Percentiles rank a stretch among this genome's conserved stretches.
These are phyloP conservation scores for Kodamaea laetipori DNA, from an alignment of 805 yeast genomes.

Conservation along the genomic window DNA sequence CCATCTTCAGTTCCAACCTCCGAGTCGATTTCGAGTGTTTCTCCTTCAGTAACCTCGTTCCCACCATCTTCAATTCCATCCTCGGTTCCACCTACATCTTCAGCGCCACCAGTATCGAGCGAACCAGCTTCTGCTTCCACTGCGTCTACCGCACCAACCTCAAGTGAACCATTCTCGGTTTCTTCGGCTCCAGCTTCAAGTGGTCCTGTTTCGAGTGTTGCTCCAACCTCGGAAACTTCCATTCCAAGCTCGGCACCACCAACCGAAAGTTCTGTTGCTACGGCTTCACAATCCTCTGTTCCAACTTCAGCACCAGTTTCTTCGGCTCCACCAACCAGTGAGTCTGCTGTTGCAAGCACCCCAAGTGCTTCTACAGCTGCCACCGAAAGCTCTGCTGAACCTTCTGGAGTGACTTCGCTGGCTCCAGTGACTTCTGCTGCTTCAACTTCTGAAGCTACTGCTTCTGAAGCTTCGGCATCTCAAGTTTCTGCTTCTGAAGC, in stretches of 20 bases:
- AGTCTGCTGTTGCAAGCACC: too few relatives aligned
- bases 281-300: conserved; percentile 1
- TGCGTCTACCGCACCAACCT: too few relatives aligned
- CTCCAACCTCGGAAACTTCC: neutral
- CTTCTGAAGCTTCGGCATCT: conserved; percentile 10
- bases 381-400: conserved; percentile 3
- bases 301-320: neutral
- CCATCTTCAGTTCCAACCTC: neutral
- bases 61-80: conserved; percentile 6
- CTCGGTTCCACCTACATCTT: neutral
- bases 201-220: too few relatives aligned
- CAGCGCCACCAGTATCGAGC: too few relatives aligned
- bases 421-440: conserved; percentile 7
- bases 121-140: neutral
- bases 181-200: too few relatives aligned
- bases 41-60: neutral
- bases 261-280: too few relatives aligned
- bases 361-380: neutral
- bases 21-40: too few relatives aligned
- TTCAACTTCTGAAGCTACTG: conserved; percentile 6
- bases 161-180: too few relatives aligned
- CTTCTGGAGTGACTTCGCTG: conserved; percentile 4
- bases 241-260: too few relatives aligned
- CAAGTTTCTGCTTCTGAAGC: conserved; percentile 7
- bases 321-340: too few relatives aligned